Evolutionary conservation across 148 eudicot genomes (phyloP).

Genomic region (Bassia scoparia): DNA sequence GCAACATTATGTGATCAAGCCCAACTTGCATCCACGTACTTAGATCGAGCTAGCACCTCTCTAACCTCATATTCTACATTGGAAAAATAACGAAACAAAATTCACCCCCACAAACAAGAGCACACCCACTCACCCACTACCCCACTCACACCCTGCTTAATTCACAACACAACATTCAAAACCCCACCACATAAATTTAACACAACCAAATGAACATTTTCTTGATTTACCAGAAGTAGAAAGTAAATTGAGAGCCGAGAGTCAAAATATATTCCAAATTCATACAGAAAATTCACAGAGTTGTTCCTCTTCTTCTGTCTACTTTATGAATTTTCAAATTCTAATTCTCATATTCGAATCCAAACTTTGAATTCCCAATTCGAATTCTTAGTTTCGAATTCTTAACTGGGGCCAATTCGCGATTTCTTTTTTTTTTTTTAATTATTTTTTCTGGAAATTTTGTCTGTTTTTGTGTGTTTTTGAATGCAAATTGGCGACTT

Average conservation of each 20-base stretch:
- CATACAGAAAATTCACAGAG: background rate
- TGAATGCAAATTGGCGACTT: too few relatives aligned
- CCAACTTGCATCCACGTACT: slow-evolving; percentile 95
- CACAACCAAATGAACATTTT: background rate
- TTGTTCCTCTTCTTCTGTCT: too few relatives aligned
- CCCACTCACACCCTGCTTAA: background rate
- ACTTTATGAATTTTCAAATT: too few relatives aligned
- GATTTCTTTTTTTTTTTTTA: too few relatives aligned
- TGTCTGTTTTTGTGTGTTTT: too few relatives aligned
- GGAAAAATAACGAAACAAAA: slow-evolving; percentile 12
- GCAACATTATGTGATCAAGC: slow-evolving; percentile 72
- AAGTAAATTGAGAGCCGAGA: background rate
- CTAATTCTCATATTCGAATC: too few relatives aligned
- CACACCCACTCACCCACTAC: too few relatives aligned
- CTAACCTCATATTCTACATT: slow-evolving; percentile 76
- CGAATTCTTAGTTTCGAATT: too few relatives aligned
- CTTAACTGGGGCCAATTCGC: too few relatives aligned
- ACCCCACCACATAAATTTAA: background rate
- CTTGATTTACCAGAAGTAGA: background rate
- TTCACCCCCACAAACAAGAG: background rate
- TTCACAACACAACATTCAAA: background rate
- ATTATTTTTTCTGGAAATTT: too few relatives aligned
- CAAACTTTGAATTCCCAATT: too few relatives aligned
- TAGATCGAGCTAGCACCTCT: slow-evolving; percentile 71
- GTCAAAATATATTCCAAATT: too few relatives aligned